A percentile compares a stretch with the other conserved stretches of the same genome.
These are phyloP conservation scores for Pleurotus pulmonarius DNA, from an alignment of 768 basidiomycete species.

Conservation along the genomic window DNA sequence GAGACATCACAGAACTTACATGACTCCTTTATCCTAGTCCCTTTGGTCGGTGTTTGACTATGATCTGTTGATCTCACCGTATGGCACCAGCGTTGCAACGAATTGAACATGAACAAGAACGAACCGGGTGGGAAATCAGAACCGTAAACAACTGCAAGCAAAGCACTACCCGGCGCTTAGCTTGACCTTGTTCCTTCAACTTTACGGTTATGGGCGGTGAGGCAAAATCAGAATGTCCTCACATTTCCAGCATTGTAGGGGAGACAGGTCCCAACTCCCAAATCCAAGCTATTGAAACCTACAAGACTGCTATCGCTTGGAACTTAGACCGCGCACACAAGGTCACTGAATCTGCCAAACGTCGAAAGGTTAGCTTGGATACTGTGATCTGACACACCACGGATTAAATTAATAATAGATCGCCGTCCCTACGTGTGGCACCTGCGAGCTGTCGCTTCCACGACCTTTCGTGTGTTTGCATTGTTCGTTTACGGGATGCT, in stretches of 20 bases:
- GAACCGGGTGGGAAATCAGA: neutral
- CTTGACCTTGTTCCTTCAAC: neutral
- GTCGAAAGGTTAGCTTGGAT: conserved; percentile 51
- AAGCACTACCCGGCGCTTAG: neutral
- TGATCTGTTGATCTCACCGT: neutral
- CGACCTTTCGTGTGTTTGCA: conserved; percentile 72
- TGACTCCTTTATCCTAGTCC: neutral
- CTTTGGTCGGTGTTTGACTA: conserved; percentile 37
- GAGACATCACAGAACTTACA: conserved; percentile 46
- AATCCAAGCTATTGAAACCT: conserved; percentile 40
- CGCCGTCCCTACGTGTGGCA: conserved; percentile 59
- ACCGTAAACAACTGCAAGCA: too few species aligned
- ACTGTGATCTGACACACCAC: too few species aligned
- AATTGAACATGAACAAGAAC: neutral
- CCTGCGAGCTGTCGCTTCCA: conserved; percentile 50
- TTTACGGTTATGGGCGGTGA: neutral
- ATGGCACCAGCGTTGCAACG: neutral
- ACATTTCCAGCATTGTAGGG: conserved; percentile 39
- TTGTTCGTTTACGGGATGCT: conserved; percentile 71
- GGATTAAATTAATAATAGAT: conserved; percentile 27
- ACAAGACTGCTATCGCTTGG: conserved; percentile 55
- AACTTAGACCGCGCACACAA: conserved; percentile 42
- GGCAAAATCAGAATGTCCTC: conserved; percentile 26
- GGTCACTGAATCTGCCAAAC: conserved; percentile 49
- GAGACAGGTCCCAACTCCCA: conserved; percentile 8